phyloP scores from a whole-genome alignment of 441 rosid genomes.

The Pelargonium cotyledonis region DNA sequence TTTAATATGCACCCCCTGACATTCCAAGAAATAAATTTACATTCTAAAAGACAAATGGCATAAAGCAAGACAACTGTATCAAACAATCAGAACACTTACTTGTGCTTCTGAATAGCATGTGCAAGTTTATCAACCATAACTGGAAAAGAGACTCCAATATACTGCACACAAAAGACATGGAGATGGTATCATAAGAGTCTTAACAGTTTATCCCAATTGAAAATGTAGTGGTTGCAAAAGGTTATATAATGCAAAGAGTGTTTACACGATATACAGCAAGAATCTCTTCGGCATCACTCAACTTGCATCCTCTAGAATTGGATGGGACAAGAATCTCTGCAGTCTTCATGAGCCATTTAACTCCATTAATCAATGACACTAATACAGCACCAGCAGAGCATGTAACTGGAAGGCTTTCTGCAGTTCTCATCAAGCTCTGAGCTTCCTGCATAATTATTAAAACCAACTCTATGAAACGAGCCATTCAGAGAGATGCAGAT shows the following conservation, averaged over 20 bases:
- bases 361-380: conserved; percentile 34
- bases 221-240: neutral
- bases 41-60: neutral
- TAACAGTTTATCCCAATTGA: neutral
- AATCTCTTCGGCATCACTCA: conserved; percentile 51
- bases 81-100: conserved; percentile 35
- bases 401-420: conserved; percentile 29
- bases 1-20: too few species aligned
- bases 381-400: conserved; percentile 30
- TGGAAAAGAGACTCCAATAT: conserved; percentile 34
- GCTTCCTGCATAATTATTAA: conserved; percentile 43
- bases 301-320: conserved; percentile 33
- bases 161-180: conserved; percentile 32
- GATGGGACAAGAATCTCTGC: conserved; percentile 32
- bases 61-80: conserved; percentile 4
- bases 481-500: neutral
- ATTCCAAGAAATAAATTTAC: conserved; percentile 3
- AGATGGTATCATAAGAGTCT: conserved; percentile 8
- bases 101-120: conserved; percentile 41
- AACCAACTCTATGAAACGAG: conserved; percentile 8
- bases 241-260: neutral
- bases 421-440: conserved; percentile 37
- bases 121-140: conserved; percentile 36
- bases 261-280: conserved; percentile 46
- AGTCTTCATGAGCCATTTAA: conserved; percentile 56